Evolutionary conservation across 805 yeast genomes (phyloP).

Genomic region (Yamadazyma scolyti): DNA sequence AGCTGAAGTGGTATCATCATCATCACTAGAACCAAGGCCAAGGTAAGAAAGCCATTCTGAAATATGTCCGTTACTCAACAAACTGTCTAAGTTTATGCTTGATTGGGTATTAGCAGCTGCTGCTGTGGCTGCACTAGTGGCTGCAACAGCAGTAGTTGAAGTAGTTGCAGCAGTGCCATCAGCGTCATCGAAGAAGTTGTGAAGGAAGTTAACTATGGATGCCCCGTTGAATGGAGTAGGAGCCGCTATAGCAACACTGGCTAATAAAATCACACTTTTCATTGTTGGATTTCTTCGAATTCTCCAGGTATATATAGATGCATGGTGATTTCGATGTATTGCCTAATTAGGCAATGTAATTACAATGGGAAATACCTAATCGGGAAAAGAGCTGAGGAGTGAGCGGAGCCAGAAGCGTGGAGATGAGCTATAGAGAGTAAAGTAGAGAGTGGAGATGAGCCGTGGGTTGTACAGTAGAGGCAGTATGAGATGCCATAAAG

Average conservation of each 20-base stretch:
- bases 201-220: slow-evolving; percentile 4
- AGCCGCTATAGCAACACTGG: slow-evolving; percentile 7
- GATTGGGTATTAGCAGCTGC: slow-evolving; percentile 5
- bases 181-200: slow-evolving; percentile 3
- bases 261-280: slow-evolving; percentile 4
- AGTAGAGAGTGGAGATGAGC: too few species aligned
- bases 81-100: slow-evolving; percentile 7
- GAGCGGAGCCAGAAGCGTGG: too few species aligned
- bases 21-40: slow-evolving; percentile 4
- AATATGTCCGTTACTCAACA: slow-evolving; percentile 5
- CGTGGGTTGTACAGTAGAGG: too few species aligned
- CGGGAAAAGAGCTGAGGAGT: too few species aligned
- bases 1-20: slow-evolving; percentile 10
- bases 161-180: slow-evolving; percentile 7
- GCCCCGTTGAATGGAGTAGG: slow-evolving; percentile 12
- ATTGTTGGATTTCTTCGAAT: too few species aligned
- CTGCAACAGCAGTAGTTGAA: slow-evolving; percentile 8
- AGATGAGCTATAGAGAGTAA: too few species aligned
- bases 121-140: slow-evolving; percentile 10
- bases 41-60: slow-evolving; percentile 9
- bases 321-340: too few species aligned
- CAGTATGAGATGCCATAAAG: too few species aligned
- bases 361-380: too few species aligned
- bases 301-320: too few species aligned
- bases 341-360: slow-evolving; percentile 12